A percentile compares a stretch with the other conserved stretches of the same genome.
phyloP scores from a whole-genome alignment of 305 asterid genomes.

The Fraxinus baroniana region DNA sequence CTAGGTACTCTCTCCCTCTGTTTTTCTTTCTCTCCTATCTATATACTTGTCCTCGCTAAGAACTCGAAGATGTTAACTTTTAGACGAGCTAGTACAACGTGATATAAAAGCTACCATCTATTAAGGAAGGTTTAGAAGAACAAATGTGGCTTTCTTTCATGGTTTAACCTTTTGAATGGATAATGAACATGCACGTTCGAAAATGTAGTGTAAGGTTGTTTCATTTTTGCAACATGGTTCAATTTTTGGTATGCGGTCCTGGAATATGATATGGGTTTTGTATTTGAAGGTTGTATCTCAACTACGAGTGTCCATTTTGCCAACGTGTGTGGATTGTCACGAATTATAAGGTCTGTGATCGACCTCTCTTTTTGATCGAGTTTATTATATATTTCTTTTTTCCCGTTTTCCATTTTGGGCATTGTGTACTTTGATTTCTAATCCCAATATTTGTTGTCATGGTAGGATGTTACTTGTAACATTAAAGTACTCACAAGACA shows the following conservation, averaged over 20 bases:
- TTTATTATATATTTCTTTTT: not conserved
- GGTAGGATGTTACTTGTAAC: not conserved
- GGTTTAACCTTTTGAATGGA: not conserved
- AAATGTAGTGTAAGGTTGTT: not conserved
- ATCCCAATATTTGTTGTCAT: not conserved
- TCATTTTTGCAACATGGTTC: not conserved
- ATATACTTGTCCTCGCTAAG: not conserved
- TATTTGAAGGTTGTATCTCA: conserved; percentile 48
- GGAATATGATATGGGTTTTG: not conserved
- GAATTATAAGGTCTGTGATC: conserved; percentile 31
- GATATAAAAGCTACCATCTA: not conserved
- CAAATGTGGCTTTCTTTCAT: not conserved
- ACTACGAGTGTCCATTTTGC: conserved; percentile 47
- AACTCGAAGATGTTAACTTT: not conserved
- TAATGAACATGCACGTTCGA: not conserved
- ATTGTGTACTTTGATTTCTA: not conserved
- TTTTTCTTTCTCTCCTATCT: not conserved
- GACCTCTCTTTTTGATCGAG: not conserved
- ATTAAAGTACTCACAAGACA: not conserved
- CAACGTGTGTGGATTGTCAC: conserved; percentile 54
- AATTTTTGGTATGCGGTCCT: not conserved
- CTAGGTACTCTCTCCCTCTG: conserved; percentile 31
- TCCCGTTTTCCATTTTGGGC: not conserved
- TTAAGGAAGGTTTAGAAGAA: not conserved
- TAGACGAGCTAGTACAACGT: not conserved